phyloP scores from a whole-genome alignment of 257 asterid genomes.

The Forsythia suspensa region DNA sequence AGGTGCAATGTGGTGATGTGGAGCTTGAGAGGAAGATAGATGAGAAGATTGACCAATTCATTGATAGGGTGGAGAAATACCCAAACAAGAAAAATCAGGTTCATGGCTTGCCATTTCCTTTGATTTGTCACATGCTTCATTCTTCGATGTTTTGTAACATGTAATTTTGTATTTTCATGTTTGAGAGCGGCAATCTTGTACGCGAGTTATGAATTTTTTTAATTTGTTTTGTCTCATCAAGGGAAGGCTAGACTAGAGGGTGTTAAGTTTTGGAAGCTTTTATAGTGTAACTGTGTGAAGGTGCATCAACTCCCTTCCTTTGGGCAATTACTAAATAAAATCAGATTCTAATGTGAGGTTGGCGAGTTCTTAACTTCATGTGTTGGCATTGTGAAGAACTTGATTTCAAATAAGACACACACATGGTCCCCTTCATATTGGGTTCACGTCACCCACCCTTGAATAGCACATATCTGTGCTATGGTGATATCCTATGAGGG shows the following conservation, averaged over 20 bases:
- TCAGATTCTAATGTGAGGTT: background rate
- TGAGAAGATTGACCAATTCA: conserved; percentile 82
- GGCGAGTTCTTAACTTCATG: background rate
- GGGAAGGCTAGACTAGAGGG: background rate
- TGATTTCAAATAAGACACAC: background rate
- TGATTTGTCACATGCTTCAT: conserved; percentile 11
- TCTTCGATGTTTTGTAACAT: background rate
- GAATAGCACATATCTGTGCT: background rate
- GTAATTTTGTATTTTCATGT: background rate
- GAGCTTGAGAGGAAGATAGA: conserved; percentile 86
- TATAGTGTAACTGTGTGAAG: background rate
- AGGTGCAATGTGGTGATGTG: conserved; percentile 90
- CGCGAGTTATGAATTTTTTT: background rate
- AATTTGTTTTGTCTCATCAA: conserved; percentile 1
- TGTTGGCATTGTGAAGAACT: background rate
- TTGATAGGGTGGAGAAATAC: conserved; percentile 91
- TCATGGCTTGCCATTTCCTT: conserved; percentile 17
- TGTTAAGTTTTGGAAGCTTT: conserved; percentile 13
- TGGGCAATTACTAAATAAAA: background rate
- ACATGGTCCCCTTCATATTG: conserved; percentile 2
- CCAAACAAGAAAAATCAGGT: conserved; percentile 97
- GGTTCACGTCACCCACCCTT: background rate
- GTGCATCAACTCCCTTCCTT: background rate
- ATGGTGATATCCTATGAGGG: background rate
- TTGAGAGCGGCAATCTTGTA: background rate